Conservation (phyloP, 108 stramenopile genomes). For the Licmophora abbreviata region DNA sequence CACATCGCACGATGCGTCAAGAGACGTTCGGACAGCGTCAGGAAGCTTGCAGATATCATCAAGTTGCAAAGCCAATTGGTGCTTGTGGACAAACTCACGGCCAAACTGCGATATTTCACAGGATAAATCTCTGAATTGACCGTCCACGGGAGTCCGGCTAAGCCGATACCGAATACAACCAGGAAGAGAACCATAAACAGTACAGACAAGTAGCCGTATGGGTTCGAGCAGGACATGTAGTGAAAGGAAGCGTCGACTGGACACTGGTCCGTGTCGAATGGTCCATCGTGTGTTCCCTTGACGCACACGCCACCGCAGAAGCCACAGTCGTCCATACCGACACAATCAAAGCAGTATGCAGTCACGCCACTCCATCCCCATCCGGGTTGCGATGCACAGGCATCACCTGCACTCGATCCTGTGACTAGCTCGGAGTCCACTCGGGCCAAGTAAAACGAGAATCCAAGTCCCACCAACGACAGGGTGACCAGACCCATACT, state of each 20-base stretch:
- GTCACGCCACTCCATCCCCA: slow-evolving; percentile 12
- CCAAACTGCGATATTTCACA: slow-evolving; percentile 45
- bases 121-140: slow-evolving; percentile 82
- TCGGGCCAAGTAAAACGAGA: slow-evolving; percentile 21
- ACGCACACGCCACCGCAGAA: slow-evolving; percentile 12
- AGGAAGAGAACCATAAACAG: slow-evolving; percentile 68
- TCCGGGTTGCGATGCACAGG: slow-evolving; percentile 6
- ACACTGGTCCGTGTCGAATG: slow-evolving; percentile 1
- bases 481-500: slow-evolving; percentile 13
- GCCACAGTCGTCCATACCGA: slow-evolving; percentile 12
- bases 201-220: slow-evolving; percentile 46
- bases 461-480: slow-evolving; percentile 28
- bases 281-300: slow-evolving; percentile 1
- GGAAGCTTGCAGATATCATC: slow-evolving; percentile 59
- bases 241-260: not conserved
- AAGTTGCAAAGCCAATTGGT: slow-evolving; percentile 77
- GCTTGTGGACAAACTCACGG: slow-evolving; percentile 46
- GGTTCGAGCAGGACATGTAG: slow-evolving; percentile 8
- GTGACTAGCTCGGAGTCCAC: not conserved
- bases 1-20: slow-evolving; percentile 68
- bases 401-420: not conserved
- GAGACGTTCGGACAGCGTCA: slow-evolving; percentile 42
- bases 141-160: slow-evolving; percentile 78
- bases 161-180: slow-evolving; percentile 67
- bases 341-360: slow-evolving; percentile 20